These are phyloP conservation scores for Nemania sp. DNA, from an alignment of 2,329 filamentous ascomycete species.

Conservation along the genomic window DNA sequence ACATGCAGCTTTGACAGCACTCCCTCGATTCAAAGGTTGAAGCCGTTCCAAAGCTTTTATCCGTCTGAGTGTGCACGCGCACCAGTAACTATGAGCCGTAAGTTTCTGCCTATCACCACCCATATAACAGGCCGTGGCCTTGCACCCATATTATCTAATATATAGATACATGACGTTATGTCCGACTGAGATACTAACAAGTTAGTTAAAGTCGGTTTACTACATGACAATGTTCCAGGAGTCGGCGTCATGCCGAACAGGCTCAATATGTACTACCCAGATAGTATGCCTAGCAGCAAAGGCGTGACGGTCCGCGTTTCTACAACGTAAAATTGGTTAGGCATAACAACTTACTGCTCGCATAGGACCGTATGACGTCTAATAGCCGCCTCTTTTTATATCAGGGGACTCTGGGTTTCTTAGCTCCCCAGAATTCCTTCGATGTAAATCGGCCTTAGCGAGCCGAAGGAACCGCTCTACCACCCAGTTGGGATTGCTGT, in stretches of 20 bases:
- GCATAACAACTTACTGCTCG: conserved; percentile 10
- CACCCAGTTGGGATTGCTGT: conserved; percentile 49
- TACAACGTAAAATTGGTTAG: conserved; percentile 9
- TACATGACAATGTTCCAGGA: conserved; percentile 48
- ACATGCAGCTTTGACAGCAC: conserved; percentile 22
- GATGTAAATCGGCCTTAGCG: conserved; percentile 45
- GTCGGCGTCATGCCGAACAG: conserved; percentile 51
- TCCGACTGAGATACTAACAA: conserved; percentile 7
- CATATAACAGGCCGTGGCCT: conserved; percentile 1
- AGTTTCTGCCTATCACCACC: background rate
- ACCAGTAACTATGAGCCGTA: conserved; percentile 13
- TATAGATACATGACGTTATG: background rate
- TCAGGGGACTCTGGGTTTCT: conserved; percentile 45
- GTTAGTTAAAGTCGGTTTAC: conserved; percentile 41
- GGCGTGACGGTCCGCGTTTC: conserved; percentile 45
- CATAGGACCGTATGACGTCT: conserved; percentile 51
- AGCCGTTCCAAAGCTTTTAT: conserved; percentile 39
- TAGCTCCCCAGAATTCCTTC: conserved; percentile 47
- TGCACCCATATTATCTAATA: background rate
- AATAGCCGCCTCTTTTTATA: conserved; percentile 51
- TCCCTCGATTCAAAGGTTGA: conserved; percentile 41
- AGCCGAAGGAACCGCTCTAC: conserved; percentile 46
- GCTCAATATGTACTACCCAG: conserved; percentile 50
- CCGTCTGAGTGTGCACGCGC: conserved; percentile 42
- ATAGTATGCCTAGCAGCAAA: conserved; percentile 48